Evolutionary conservation across 345 rosid genomes (phyloP), one percentile per base, ranked within the genome.

Genomic region (Boechera divaricarpa): DNA sequence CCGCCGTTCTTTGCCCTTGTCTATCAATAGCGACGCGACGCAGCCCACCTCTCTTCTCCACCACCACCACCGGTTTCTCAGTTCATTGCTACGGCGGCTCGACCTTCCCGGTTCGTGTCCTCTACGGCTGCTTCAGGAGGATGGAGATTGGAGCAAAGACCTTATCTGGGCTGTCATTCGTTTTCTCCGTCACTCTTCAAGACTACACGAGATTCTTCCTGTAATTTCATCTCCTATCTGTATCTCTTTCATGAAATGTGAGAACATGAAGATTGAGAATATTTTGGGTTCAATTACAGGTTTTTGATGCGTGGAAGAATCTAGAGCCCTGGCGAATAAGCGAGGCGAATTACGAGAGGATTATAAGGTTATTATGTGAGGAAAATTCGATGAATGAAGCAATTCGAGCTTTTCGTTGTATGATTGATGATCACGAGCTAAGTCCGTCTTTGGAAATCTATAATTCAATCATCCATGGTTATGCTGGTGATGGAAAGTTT

Each of bases 121-220:
- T 72, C 54, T 84, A 80, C 77, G 41, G 32, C 21, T 87, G 4
- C 94, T 89, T 84, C 51, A 76, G 7, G 83, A 87, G 4, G 90
- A 87, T 76, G 91, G 88, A 56, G 91, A 89, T 67, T 91, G 92
- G 92, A 78, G 81, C 72, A 77, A 83, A 66, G 81, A 88, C 63
- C 87, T 63, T 51, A 87, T 91, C 85, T 88, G 93, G 90, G 70
- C 83, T 39, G 86, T 81, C 12, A 74, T 88, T 71, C 85, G 77
- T 24, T 87, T 81, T 72, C 95, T 91, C 82, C 79, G 69, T 33
- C 85, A 47, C 33, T 69, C 87, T 41, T 82, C 88, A 5, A 82
- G 87, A 69, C 77, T 81, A 55, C 31, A 44, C 51, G 79, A 83
- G 65, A 82, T 90, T 77, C 87, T 81, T 71, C 89, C 76, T 87